Percentiles rank a stretch among this genome's conserved stretches.
phyloP scores from a whole-genome alignment of 768 basidiomycete species.

The Naematelia encephala region DNA sequence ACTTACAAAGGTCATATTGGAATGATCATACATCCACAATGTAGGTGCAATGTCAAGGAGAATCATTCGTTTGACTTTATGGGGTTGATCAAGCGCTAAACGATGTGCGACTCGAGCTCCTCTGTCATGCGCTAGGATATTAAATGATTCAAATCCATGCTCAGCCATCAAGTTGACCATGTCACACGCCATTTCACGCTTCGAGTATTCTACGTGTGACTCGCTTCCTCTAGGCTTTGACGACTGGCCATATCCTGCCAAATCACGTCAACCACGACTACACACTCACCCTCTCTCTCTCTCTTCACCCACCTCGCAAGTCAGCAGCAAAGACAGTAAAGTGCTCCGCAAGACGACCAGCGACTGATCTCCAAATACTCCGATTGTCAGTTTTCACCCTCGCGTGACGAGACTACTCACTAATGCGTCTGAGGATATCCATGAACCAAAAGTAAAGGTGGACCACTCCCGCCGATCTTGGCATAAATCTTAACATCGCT shows the following conservation, averaged over 20 bases:
- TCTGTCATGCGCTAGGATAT: conserved; percentile 44
- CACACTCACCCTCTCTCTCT: background rate
- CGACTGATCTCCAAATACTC: conserved; percentile 42
- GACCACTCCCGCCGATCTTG: conserved; percentile 14
- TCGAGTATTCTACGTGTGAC: conserved; percentile 43
- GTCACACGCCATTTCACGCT: conserved; percentile 47
- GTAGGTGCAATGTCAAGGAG: conserved; percentile 50
- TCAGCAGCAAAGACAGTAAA: conserved; percentile 38
- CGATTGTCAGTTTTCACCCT: background rate
- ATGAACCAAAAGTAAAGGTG: conserved; percentile 30
- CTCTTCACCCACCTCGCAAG: conserved; percentile 33
- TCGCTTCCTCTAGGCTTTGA: conserved; percentile 33
- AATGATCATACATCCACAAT: conserved; percentile 38
- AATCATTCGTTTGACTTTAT: conserved; percentile 35
- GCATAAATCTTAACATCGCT: conserved; percentile 14
- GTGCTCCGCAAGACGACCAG: conserved; percentile 19
- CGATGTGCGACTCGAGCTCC: conserved; percentile 48
- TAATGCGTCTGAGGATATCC: conserved; percentile 37
- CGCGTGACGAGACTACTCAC: conserved; percentile 11
- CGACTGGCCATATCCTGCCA: conserved; percentile 39
- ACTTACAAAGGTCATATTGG: conserved; percentile 35
- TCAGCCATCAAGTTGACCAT: conserved; percentile 41
- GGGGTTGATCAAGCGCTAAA: conserved; percentile 41
- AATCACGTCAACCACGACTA: background rate
- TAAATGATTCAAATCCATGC: conserved; percentile 33